phyloP scores from a whole-genome alignment of 208 protist species.

The Entamoeba invadens region DNA sequence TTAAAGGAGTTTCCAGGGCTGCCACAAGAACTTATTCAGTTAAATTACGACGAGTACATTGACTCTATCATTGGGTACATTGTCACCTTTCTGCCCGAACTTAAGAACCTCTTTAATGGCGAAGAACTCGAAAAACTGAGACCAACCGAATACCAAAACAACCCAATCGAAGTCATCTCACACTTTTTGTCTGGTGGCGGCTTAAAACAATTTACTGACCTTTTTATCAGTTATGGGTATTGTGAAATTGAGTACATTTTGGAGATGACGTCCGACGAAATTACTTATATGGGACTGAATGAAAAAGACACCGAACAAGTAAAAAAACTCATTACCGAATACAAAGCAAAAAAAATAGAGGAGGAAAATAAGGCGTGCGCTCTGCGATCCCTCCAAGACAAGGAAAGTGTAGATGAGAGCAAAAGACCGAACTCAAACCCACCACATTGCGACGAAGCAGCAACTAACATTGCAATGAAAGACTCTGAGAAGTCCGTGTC shows the following conservation, averaged over 20 bases:
- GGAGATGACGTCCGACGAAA: not conserved
- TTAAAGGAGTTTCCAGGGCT: not conserved
- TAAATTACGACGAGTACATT: not conserved
- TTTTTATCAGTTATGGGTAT: not conserved
- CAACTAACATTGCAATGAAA: too few species aligned
- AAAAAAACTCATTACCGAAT: not conserved
- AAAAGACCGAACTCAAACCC: too few species aligned
- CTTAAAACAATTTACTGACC: not conserved
- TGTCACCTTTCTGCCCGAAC: not conserved
- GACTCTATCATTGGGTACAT: not conserved
- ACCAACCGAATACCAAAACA: not conserved
- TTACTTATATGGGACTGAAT: not conserved
- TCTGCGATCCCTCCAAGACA: too few species aligned
- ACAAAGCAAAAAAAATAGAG: too few species aligned
- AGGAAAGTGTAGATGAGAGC: too few species aligned
- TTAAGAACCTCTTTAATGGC: not conserved
- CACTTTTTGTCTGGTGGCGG: not conserved
- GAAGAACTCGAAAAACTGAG: not conserved
- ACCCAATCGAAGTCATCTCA: not conserved
- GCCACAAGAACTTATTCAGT: not conserved
- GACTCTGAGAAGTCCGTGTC: too few species aligned
- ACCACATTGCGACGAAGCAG: too few species aligned
- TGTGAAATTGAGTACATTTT: not conserved
- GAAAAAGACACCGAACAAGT: not conserved
- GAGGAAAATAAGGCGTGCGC: too few species aligned